Evolutionary conservation across 129 eudicot genomes (phyloP).

Genomic region (Flaveria robusta): DNA sequence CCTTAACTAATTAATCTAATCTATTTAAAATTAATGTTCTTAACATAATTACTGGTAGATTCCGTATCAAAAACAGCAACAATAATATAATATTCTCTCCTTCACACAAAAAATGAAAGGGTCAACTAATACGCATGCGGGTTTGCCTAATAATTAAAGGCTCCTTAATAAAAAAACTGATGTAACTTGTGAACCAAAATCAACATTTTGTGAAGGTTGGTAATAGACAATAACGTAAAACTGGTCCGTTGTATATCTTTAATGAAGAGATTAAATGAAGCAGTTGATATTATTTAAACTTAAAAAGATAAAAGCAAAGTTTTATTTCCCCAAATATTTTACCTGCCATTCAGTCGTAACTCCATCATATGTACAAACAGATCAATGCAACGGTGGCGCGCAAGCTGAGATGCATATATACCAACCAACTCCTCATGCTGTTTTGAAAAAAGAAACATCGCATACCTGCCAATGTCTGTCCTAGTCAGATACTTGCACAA

Average conservation of each 20-base stretch:
- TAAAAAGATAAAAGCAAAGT: not conserved
- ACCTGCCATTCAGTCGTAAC: slow-evolving; percentile 88
- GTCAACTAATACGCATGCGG: not conserved
- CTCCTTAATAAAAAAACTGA: not conserved
- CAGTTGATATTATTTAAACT: not conserved
- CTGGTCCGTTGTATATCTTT: not conserved
- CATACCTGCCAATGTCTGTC: slow-evolving; percentile 58
- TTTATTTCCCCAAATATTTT: not conserved
- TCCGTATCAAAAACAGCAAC: not conserved
- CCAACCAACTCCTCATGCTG: slow-evolving; percentile 95
- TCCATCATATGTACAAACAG: slow-evolving; percentile 99
- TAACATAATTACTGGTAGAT: not conserved
- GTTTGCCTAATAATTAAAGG: not conserved
- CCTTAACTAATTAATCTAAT: not conserved
- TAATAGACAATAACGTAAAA: not conserved
- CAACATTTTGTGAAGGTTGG: not conserved
- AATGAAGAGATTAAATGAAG: not conserved
- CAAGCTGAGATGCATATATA: slow-evolving; percentile 94
- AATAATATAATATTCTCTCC: not conserved
- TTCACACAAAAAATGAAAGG: not conserved
- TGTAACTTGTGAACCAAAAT: slow-evolving; percentile 5
- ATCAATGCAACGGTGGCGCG: slow-evolving; percentile 94
- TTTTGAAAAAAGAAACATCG: slow-evolving; percentile 81
- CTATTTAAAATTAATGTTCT: not conserved
- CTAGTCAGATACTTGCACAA: slow-evolving; percentile 22